These are phyloP conservation scores for Vitis rotundifolia DNA, from an alignment of 164 flowering plant species.

Conservation along the genomic window DNA sequence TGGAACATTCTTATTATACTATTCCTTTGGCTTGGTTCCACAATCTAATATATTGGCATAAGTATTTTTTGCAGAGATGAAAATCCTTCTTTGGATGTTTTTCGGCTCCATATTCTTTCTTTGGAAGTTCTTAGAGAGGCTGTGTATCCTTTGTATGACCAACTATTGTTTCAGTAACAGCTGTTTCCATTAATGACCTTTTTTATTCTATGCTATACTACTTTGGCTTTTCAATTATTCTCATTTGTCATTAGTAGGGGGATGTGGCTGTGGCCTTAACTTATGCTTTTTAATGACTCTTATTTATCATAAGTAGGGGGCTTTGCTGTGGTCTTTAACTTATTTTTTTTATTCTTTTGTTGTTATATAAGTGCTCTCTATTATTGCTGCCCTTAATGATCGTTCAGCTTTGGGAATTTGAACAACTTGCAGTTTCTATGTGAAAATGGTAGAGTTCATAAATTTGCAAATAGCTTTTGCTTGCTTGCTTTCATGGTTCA, in stretches of 20 bases:
- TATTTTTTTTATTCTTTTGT: neutral
- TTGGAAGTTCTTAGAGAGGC: constrained; percentile 90
- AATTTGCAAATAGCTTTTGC: constrained; percentile 93
- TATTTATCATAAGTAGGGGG: neutral
- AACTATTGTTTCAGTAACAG: neutral
- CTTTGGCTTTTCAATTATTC: too few species aligned
- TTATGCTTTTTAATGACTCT: neutral
- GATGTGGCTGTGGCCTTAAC: neutral
- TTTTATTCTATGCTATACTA: neutral
- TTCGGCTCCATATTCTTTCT: constrained; percentile 81
- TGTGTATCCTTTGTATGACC: constrained; percentile 77
- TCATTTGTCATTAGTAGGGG: neutral
- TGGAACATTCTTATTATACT: too few species aligned
- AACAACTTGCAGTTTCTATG: constrained; percentile 90
- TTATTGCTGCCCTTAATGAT: constrained; percentile 48
- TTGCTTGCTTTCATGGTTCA: constrained; percentile 82
- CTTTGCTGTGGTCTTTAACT: neutral
- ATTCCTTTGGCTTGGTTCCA: neutral
- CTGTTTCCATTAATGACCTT: neutral
- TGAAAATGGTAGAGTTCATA: constrained; percentile 94
- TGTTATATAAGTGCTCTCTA: neutral
- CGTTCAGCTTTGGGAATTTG: constrained; percentile 80
- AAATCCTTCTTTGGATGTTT: constrained; percentile 38
- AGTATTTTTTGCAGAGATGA: constrained; percentile 49
- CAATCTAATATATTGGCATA: constrained; percentile 4